Evolutionary conservation across 106 monocot species (phyloP).

Genomic region (Gastrodia elata): DNA sequence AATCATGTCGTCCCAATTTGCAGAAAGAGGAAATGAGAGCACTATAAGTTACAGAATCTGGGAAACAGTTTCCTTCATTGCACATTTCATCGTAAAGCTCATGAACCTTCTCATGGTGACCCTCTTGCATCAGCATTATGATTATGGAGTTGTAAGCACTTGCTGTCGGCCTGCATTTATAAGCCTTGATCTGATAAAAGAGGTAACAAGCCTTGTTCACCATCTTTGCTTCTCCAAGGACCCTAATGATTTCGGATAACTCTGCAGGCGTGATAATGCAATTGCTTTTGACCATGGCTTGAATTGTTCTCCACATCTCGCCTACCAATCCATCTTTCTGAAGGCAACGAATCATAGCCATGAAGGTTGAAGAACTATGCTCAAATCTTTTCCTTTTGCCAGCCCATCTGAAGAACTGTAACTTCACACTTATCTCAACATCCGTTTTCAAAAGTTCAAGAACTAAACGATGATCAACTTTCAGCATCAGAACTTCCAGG

Average conservation of each 20-base stretch:
- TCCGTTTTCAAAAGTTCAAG: slow-evolving; percentile 50
- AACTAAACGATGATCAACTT: slow-evolving; percentile 74
- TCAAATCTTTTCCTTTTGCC: slow-evolving; percentile 48
- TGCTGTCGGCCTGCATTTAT: slow-evolving; percentile 59
- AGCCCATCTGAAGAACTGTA: slow-evolving; percentile 82
- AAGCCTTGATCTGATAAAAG: slow-evolving; percentile 76
- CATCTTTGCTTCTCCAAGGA: slow-evolving; percentile 82
- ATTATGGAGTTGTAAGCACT: slow-evolving; percentile 77
- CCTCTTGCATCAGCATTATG: slow-evolving; percentile 68
- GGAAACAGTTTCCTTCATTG: slow-evolving; percentile 64
- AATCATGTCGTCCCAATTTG: slow-evolving; percentile 55
- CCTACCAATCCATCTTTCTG: slow-evolving; percentile 48
- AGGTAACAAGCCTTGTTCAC: slow-evolving; percentile 65
- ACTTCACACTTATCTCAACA: slow-evolving; percentile 55
- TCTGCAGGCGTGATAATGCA: slow-evolving; percentile 48
- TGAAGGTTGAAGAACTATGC: slow-evolving; percentile 74
- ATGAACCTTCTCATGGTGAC: slow-evolving; percentile 84
- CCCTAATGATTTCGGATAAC: slow-evolving; percentile 52
- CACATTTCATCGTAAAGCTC: slow-evolving; percentile 95
- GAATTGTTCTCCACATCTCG: slow-evolving; percentile 74
- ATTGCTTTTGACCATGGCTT: slow-evolving; percentile 54
- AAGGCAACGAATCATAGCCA: slow-evolving; percentile 67
- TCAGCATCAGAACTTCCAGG: slow-evolving; percentile 75
- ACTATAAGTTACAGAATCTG: slow-evolving; percentile 75
- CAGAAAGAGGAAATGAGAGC: slow-evolving; percentile 58